Evolutionary conservation across 495 filamentous ascomycete genomes (phyloP), one percentile per base, ranked within the genome.

Genomic region (Penicillium maclennaniae): DNA sequence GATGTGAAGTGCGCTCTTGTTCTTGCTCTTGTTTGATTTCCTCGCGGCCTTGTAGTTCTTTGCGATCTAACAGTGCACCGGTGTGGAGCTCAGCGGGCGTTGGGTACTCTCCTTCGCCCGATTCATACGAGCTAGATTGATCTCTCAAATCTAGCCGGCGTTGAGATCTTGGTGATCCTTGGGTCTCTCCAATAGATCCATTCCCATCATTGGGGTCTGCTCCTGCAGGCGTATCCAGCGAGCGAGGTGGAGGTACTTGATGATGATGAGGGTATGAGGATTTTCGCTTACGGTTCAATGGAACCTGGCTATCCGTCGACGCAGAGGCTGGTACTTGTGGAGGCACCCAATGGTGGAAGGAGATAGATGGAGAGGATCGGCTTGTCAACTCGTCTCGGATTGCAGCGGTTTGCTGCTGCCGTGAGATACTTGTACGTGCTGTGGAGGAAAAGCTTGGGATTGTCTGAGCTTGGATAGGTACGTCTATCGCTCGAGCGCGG

Each of bases 331-430:
- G 28, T 23, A 23, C 15, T 34, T 43, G 48, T 40, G 40, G 25
- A 54, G 56, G 56, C 20, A 44, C 23, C 50, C 51, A 58, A 36
- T 54, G 51, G 20, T 58, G 56, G 26, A 58, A 58, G 5, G 50
- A 42, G 7, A 58, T 53, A 14, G 47, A 46, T 20, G 45, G 39
- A 14, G 49, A 41, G 10, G 39, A 23, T 16, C 45, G 49, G 21
- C 45, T 27, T 10, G 49, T 8, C 19, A 34, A 2, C 14, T 45
- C 43, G 1, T 34, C 42, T 21, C 19, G 47, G 17, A 28, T 23
- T 8, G 40, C 25, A 15, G 49, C 15, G 38, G 27, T 7, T 12
- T 40, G 47, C n/a, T 42, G 14, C 23, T 12, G 7, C 15, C 9
- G 27, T 7, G 31, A 34, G 28, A 25, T 23, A 49, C 20, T 25